Conservation (phyloP, 2,329 filamentous ascomycete species). For the Emmonsia crescens region DNA sequence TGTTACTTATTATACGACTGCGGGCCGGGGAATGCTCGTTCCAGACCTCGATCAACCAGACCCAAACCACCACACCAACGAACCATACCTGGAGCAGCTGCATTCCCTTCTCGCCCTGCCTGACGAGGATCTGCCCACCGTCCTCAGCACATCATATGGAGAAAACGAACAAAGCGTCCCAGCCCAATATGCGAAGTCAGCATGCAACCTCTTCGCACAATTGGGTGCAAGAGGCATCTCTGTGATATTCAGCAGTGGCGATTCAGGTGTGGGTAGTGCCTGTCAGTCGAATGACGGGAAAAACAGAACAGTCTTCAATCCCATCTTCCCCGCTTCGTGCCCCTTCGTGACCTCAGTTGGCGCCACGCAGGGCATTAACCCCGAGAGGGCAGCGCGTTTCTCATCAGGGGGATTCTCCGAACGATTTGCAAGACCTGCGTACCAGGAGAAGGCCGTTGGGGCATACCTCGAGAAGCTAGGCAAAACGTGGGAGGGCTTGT, state of each 20-base stretch:
- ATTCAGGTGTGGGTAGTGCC: slow-evolving; percentile 47
- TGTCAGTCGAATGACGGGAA: slow-evolving; percentile 47
- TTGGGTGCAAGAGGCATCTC: slow-evolving; percentile 57
- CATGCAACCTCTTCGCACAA: slow-evolving; percentile 53
- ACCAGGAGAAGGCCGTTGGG: slow-evolving; percentile 36
- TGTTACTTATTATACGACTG: slow-evolving; percentile 47
- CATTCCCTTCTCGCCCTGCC: slow-evolving; percentile 47
- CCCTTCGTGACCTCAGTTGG: slow-evolving; percentile 55
- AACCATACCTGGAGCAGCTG: slow-evolving; percentile 57
- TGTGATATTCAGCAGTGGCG: slow-evolving; percentile 55
- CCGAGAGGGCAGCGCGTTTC: slow-evolving; percentile 39
- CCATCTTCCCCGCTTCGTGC: slow-evolving; percentile 47
- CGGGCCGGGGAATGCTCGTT: slow-evolving; percentile 43
- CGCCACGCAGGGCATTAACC: slow-evolving; percentile 42
- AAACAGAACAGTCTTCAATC: slow-evolving; percentile 41
- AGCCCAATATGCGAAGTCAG: slow-evolving; percentile 46
- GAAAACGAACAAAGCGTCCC: slow-evolving; percentile 56
- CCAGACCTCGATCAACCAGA: slow-evolving; percentile 38
- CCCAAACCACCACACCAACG: slow-evolving; percentile 42
- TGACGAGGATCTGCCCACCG: slow-evolving; percentile 47
- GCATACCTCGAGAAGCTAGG: slow-evolving; percentile 33
- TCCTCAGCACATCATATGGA: slow-evolving; percentile 60
- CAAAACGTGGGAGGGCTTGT: slow-evolving; percentile 35
- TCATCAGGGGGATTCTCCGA: slow-evolving; percentile 42
- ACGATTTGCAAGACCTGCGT: slow-evolving; percentile 38